Evolutionary conservation across 2,329 filamentous ascomycete genomes (phyloP).

Genomic region (Colletotrichum noveboracense): DNA sequence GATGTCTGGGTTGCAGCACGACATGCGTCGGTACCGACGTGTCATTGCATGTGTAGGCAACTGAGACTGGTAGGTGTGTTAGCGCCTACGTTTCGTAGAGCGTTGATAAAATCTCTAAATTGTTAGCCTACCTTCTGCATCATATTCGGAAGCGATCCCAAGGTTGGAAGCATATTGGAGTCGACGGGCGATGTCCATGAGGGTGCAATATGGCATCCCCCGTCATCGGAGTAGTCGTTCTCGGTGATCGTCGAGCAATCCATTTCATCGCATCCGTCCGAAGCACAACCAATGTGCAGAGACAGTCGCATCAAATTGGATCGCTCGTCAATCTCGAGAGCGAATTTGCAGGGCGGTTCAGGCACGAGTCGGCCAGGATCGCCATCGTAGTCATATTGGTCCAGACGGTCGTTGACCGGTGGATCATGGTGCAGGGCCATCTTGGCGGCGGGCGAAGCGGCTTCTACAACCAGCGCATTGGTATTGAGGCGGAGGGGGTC

Average conservation of each 20-base stretch:
- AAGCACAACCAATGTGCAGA: neutral
- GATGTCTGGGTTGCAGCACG: neutral
- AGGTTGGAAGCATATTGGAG: neutral
- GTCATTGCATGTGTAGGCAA: neutral
- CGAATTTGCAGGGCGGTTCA: accelerated
- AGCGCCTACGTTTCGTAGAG: conserved; percentile 16
- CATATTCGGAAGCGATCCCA: neutral
- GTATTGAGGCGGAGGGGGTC: neutral
- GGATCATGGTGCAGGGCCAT: neutral
- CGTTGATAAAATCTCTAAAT: neutral
- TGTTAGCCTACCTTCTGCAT: conserved; percentile 6
- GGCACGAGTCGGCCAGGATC: neutral
- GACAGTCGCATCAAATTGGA: neutral
- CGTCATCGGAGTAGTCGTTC: neutral
- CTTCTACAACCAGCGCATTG: conserved; percentile 19
- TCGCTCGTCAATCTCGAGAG: neutral
- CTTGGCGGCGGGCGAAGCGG: neutral
- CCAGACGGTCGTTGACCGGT: conserved; percentile 1
- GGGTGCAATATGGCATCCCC: neutral
- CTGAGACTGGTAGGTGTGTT: conserved; percentile 1
- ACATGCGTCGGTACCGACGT: neutral
- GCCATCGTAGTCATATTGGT: neutral
- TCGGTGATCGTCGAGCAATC: neutral
- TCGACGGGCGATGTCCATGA: neutral
- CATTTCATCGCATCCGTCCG: neutral